Conservation (phyloP, 2,329 filamentous ascomycete genomes). For the Parastagonospora nodorum region DNA sequence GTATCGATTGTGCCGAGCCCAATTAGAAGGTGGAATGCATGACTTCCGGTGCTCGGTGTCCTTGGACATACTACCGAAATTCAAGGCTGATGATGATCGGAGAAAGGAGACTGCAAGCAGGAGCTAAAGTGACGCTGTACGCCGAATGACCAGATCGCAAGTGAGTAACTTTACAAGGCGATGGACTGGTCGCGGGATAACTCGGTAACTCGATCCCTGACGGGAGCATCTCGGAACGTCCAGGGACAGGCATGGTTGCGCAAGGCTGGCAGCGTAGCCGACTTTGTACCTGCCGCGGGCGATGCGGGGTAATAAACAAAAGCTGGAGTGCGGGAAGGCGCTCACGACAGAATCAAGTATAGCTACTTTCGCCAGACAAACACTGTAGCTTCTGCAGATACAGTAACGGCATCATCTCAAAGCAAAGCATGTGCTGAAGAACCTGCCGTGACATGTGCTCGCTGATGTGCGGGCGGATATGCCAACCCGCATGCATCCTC, state of each 20-base stretch:
- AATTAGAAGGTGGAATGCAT: no score
- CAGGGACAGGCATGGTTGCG: neutral
- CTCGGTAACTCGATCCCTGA: neutral
- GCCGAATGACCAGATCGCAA: no score
- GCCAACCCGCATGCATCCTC: constrained; percentile 26
- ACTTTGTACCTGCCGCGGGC: constrained; percentile 6
- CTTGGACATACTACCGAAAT: no score
- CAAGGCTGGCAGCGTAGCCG: constrained; percentile 2
- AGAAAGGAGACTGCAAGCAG: no score
- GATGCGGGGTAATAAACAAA: constrained; percentile 14
- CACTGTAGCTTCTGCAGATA: neutral
- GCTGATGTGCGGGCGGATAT: constrained; percentile 6
- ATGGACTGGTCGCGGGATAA: neutral
- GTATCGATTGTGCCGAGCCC: no score
- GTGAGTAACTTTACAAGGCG: no score
- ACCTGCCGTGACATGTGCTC: neutral
- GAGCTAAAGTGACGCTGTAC: no score
- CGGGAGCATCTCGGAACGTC: neutral
- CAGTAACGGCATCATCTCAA: neutral
- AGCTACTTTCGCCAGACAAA: neutral
- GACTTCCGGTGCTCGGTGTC: no score
- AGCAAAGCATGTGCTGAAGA: neutral
- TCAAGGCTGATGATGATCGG: no score
- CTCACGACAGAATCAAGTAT: neutral
- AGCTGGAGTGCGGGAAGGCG: neutral